Evolutionary conservation across 768 basidiomycete genomes (phyloP).

Genomic region (Lactarius akahatsu): DNA sequence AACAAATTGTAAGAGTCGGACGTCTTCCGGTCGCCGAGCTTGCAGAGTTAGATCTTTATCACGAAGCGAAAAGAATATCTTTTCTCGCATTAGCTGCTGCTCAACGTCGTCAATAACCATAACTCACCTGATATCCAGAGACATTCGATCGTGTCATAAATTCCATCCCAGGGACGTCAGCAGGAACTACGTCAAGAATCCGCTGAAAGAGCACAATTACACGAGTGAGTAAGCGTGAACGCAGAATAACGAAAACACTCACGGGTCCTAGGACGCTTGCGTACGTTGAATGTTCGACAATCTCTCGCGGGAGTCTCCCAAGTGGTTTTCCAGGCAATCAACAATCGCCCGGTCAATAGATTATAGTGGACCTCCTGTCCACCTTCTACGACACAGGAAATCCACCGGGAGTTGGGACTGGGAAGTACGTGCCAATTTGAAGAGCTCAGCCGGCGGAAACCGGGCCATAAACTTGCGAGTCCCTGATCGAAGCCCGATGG

Average conservation of each 20-base stretch:
- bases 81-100: neutral
- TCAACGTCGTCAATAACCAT: neutral
- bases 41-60: neutral
- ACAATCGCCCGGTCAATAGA: neutral
- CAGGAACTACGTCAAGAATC: neutral
- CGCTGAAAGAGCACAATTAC: neutral
- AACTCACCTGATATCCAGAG: neutral
- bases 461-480: neutral
- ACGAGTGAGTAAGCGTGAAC: neutral
- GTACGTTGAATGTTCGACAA: conserved; percentile 7
- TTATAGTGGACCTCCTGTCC: conserved; percentile 11
- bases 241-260: neutral
- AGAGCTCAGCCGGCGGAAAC: neutral
- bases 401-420: conserved; percentile 5
- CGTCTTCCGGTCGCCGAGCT: neutral
- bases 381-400: neutral
- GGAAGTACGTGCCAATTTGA: conserved; percentile 2
- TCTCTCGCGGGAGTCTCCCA: conserved; percentile 10
- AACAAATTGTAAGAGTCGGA: conserved; percentile 33
- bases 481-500: neutral
- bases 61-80: conserved; percentile 2
- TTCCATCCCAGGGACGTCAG: too few relatives aligned
- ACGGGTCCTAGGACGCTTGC: conserved; percentile 8
- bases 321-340: conserved; percentile 7
- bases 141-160: neutral